phyloP scores from a whole-genome alignment of 371 early-diverging fungal genomes.

The Rhizopus arrhizus region DNA sequence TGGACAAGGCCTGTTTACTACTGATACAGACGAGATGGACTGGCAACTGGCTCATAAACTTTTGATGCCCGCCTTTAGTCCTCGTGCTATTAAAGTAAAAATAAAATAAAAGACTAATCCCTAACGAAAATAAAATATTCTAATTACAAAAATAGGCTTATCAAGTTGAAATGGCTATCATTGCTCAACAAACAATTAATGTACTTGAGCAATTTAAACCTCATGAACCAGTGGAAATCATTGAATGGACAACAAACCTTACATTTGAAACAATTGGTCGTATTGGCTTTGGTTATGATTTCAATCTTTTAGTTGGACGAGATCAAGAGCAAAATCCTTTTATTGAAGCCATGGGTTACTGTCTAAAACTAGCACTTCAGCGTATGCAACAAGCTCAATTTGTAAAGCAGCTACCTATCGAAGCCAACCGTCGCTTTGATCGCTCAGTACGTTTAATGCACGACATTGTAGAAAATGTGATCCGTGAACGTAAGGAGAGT shows the following conservation, averaged over 20 bases:
- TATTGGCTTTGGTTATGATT: constrained; percentile 62
- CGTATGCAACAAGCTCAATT: constrained; percentile 40
- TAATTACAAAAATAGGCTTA: constrained; percentile 30
- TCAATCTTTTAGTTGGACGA: constrained; percentile 45
- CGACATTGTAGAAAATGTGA: constrained; percentile 40
- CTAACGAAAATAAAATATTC: too few relatives aligned
- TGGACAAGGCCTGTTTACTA: constrained; percentile 52
- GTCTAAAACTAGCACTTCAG: constrained; percentile 28
- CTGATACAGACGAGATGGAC: constrained; percentile 45
- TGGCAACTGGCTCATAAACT: constrained; percentile 59
- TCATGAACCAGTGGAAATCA: constrained; percentile 44
- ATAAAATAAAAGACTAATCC: background rate
- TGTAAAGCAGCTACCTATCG: constrained; percentile 49
- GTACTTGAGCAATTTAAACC: constrained; percentile 41
- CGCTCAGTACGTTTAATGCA: constrained; percentile 42
- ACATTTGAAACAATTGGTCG: constrained; percentile 58
- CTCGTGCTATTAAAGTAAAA: constrained; percentile 38
- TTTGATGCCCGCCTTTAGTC: constrained; percentile 58
- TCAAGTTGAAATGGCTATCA: constrained; percentile 46
- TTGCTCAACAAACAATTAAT: constrained; percentile 37
- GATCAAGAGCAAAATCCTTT: constrained; percentile 48
- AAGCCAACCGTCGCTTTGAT: constrained; percentile 43
- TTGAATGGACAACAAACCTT: constrained; percentile 59
- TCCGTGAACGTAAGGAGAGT: constrained; percentile 36
- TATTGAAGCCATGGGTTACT: constrained; percentile 56